These are phyloP conservation scores for Exophiala xenobiotica DNA, from an alignment of 2,329 filamentous ascomycete genomes.

Conservation along the genomic window DNA sequence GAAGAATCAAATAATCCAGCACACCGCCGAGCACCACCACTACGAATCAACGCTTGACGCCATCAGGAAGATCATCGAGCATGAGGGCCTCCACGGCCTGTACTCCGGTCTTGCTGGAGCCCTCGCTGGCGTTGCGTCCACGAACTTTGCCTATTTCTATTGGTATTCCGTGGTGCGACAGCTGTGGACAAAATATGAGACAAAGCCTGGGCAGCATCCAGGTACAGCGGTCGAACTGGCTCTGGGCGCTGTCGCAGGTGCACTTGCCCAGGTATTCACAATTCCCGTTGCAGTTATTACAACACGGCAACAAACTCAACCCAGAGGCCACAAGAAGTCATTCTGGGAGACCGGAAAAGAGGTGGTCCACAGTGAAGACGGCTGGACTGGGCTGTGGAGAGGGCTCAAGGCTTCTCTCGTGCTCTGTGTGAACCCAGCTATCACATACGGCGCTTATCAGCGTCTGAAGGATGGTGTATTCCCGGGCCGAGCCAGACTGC, in stretches of 20 bases:
- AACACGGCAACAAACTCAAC: constrained; percentile 91
- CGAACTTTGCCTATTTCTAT: constrained; percentile 99
- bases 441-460: constrained; percentile 97
- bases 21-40: constrained; percentile 60
- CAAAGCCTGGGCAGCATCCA: constrained; percentile 48
- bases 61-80: constrained; percentile 75
- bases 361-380: constrained; percentile 87
- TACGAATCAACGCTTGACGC: constrained; percentile 89
- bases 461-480: constrained; percentile 76
- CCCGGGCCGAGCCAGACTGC: constrained; percentile 71
- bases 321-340: constrained; percentile 78
- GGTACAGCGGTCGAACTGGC: constrained; percentile 79
- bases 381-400: constrained; percentile 85
- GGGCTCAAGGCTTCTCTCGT: constrained; percentile 95
- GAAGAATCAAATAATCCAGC: constrained; percentile 47
- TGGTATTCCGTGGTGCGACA: constrained; percentile 91
- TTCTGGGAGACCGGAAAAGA: constrained; percentile 84
- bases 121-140: constrained; percentile 88
- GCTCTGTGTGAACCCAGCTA: constrained; percentile 91
- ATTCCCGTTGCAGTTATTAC: constrained; percentile 96
- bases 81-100: constrained; percentile 77
- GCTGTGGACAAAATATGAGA: constrained; percentile 66
- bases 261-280: constrained; percentile 90
- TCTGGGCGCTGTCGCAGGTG: constrained; percentile 83
- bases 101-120: constrained; percentile 87